Conservation (phyloP, 139 green algal species). For the Marvania coccoides region DNA sequence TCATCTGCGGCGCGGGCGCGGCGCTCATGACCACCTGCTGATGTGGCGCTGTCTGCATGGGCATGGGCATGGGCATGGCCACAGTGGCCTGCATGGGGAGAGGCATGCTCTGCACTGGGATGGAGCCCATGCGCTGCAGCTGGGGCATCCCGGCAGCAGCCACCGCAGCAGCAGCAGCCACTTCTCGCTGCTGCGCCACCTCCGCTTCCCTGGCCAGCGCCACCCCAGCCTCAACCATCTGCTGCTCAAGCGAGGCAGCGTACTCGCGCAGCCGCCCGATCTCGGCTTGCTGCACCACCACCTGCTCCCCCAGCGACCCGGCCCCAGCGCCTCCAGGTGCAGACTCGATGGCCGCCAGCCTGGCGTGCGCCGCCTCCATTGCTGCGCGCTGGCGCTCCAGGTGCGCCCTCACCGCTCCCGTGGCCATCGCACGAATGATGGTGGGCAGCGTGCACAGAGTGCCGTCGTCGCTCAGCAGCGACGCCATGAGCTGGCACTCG, state of each 20-base stretch:
- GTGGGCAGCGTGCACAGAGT: slow-evolving; percentile 70
- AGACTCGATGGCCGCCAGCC: not conserved
- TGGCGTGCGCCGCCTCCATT: not conserved
- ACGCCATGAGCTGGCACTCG: slow-evolving; percentile 70
- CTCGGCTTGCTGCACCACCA: not conserved
- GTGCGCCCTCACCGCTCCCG: slow-evolving; percentile 51
- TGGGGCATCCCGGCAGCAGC: not conserved
- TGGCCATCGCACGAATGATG: slow-evolving; percentile 72
- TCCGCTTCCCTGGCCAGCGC: not conserved
- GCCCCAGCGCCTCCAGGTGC: not conserved
- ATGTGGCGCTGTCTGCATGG: not conserved
- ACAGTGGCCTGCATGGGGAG: not conserved
- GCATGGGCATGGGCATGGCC: not conserved
- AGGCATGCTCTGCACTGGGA: too few relatives aligned
- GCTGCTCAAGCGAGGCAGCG: not conserved
- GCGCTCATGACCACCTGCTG: not conserved
- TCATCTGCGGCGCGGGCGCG: not conserved
- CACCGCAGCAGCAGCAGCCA: not conserved
- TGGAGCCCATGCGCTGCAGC: too few relatives aligned
- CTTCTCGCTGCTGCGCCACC: not conserved
- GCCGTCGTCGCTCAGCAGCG: slow-evolving; percentile 61
- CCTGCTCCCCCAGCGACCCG: not conserved
- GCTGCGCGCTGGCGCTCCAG: slow-evolving; percentile 44
- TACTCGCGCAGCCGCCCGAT: not conserved
- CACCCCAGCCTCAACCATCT: not conserved